Evolutionary conservation across 176 grass and related monocot genomes (phyloP).

Genomic region (Saccharum spontaneum): DNA sequence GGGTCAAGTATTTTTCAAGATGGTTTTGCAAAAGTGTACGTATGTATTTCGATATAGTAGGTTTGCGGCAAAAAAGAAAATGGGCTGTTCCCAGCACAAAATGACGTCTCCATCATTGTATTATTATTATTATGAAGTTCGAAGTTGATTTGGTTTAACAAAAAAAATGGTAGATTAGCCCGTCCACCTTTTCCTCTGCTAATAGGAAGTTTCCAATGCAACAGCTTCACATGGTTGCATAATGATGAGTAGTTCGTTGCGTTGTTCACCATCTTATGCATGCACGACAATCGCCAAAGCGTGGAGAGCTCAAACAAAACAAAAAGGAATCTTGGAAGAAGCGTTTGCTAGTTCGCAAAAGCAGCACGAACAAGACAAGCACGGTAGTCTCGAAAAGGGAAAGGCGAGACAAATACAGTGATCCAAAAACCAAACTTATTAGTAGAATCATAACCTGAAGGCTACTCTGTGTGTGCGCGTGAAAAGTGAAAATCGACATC

Average conservation of each 20-base stretch:
- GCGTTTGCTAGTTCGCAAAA: constrained; percentile 22
- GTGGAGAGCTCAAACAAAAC: constrained; percentile 32
- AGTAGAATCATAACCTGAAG: not conserved
- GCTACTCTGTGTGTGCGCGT: not conserved
- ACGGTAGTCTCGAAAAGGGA: not conserved
- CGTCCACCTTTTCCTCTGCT: constrained; percentile 7
- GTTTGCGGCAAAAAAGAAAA: too few species aligned
- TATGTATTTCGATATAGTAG: too few species aligned
- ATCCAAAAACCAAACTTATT: not conserved
- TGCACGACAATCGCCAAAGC: constrained; percentile 24
- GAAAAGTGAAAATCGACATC: not conserved
- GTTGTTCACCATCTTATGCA: not conserved
- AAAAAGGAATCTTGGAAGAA: constrained; percentile 46
- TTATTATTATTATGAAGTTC: not conserved
- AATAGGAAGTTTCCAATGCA: constrained; percentile 36
- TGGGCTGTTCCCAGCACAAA: too few species aligned
- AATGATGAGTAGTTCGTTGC: too few species aligned
- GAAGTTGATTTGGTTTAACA: not conserved
- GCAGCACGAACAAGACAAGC: constrained; percentile 6
- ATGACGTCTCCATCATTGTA: not conserved
- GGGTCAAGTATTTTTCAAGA: too few species aligned
- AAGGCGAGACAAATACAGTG: not conserved
- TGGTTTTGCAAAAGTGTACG: too few species aligned
- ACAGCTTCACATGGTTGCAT: constrained; percentile 12
- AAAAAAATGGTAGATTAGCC: not conserved